Conservation (phyloP, 768 basidiomycete genomes). For the Neoboletus magnificus region DNA sequence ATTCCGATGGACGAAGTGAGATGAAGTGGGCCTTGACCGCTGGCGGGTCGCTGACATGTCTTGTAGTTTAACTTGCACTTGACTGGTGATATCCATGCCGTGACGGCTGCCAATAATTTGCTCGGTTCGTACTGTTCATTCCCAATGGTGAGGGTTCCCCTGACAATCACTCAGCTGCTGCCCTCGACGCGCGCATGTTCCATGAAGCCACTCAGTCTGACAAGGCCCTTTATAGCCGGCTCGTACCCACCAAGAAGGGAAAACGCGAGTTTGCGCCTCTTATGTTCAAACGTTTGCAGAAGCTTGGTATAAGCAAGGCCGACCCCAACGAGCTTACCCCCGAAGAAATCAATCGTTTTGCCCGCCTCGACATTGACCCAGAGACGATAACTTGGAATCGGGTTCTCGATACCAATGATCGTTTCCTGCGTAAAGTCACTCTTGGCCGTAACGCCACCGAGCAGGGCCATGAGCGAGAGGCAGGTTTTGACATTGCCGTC, state of each 20-base stretch:
- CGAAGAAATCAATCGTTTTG: conserved; percentile 88
- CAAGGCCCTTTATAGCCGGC: conserved; percentile 89
- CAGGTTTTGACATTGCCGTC: conserved; percentile 96
- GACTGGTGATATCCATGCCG: conserved; percentile 97
- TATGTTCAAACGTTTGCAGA: conserved; percentile 93
- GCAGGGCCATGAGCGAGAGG: conserved; percentile 80
- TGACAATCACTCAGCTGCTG: conserved; percentile 64
- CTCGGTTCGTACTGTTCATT: conserved; percentile 51
- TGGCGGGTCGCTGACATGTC: conserved; percentile 2
- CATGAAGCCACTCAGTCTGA: conserved; percentile 95
- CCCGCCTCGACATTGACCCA: conserved; percentile 87
- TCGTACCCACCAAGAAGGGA: conserved; percentile 92
- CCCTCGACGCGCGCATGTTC: conserved; percentile 95
- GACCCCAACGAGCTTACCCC: conserved; percentile 88
- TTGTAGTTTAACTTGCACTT: conserved; percentile 88
- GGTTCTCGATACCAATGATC: conserved; percentile 94
- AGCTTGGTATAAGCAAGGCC: conserved; percentile 93
- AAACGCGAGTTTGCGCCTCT: conserved; percentile 92
- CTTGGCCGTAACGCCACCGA: conserved; percentile 91
- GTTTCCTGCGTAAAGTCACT: conserved; percentile 92
- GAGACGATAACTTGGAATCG: conserved; percentile 97
- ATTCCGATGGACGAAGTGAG: conserved; percentile 97
- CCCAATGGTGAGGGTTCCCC: neutral
- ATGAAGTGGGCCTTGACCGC: neutral
- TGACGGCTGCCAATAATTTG: conserved; percentile 95